Base-by-base conservation (phyloP, 2,329 filamentous ascomycete genomes). In the Achaetomium macrosporum region DNA sequence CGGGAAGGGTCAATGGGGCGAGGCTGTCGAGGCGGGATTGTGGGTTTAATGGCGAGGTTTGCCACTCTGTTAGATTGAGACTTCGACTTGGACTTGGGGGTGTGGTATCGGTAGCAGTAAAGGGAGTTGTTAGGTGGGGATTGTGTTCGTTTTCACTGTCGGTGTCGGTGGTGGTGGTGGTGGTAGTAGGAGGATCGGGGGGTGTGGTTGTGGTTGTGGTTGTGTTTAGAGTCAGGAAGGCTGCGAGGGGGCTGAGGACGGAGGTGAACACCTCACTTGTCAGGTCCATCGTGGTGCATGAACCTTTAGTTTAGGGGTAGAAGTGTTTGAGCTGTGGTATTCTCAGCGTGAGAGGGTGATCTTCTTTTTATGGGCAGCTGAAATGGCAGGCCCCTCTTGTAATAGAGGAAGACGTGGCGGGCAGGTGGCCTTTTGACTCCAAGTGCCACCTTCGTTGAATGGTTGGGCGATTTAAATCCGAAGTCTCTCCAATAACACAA, bases 231-330 rank as follows among this genome's bases (percentile, higher is more conserved):
- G 49, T 48, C 16, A 47, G 51, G 20, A 60, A 60, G 11, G 56
- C 56, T 20, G 59, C 58, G 4, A 63, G 29, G 3, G 61, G 61
- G 41, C 55, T 59, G 35, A 63, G 48, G 11, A 62, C 44, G 33
- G 59, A 33, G 20, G 41, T 35, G 45, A 63, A 59, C 11, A 62
- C 36, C 5, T 29, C 51, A 46, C 53, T 61, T 11, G 56, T 54
- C 16, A 63, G 45, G 37, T 63, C 59, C 61, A 63, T 63, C 10
- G 19, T 37, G 25, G 12, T 11, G 2, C 8, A 4, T 25, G n/a
- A n/a, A n/a, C n/a, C 25, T 25, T 25, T 25, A 25, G 4, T 7
- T 25, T 25, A 7, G 7, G 25, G 25, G 25, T 25, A 7, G n/a
- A n/a, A 25, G 4, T 25, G 25, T 4, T 7, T 25, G 25, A 25